These are phyloP conservation scores for Diaporthe helianthi DNA, from an alignment of 2,329 filamentous ascomycete species.

Conservation along the genomic window DNA sequence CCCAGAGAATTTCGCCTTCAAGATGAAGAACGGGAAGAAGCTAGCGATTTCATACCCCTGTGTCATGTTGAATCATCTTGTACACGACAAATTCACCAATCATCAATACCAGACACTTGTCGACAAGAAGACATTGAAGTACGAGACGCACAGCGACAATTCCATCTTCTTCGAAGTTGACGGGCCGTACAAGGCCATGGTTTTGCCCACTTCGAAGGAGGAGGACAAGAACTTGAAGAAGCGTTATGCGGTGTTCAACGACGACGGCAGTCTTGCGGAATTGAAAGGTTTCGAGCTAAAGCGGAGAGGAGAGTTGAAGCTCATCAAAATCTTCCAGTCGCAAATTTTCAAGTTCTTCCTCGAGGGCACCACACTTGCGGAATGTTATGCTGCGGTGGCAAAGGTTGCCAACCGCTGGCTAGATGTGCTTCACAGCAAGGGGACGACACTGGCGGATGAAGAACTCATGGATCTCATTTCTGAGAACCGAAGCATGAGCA, in stretches of 20 bases:
- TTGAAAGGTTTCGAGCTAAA: slow-evolving; percentile 98
- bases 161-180: slow-evolving; percentile 99
- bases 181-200: slow-evolving; percentile 96
- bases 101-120: slow-evolving; percentile 93
- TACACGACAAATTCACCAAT: slow-evolving; percentile 94
- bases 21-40: slow-evolving; percentile 94
- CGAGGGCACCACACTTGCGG: slow-evolving; percentile 83
- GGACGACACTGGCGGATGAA: slow-evolving; percentile 89
- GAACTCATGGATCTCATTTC: slow-evolving; percentile 99
- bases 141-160: slow-evolving; percentile 97
- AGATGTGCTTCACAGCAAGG: slow-evolving; percentile 89
- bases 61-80: slow-evolving; percentile 98
- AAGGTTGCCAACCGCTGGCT: slow-evolving; percentile 97
- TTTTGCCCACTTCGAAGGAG: slow-evolving; percentile 95
- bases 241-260: slow-evolving; percentile 98
- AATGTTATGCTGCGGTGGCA: slow-evolving; percentile 91
- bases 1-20: slow-evolving; percentile 95
- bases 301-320: slow-evolving; percentile 94
- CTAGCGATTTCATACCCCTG: slow-evolving; percentile 96
- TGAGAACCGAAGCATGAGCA: slow-evolving; percentile 97
- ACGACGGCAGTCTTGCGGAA: slow-evolving; percentile 93
- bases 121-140: slow-evolving; percentile 81
- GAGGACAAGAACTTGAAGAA: slow-evolving; percentile 99
- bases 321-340: slow-evolving; percentile 99
- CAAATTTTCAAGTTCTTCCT: slow-evolving; percentile 99